Percentiles rank a stretch among this genome's conserved stretches.
These are phyloP conservation scores for Metschnikowia dekortorum DNA, from an alignment of 805 yeast species.

Conservation along the genomic window DNA sequence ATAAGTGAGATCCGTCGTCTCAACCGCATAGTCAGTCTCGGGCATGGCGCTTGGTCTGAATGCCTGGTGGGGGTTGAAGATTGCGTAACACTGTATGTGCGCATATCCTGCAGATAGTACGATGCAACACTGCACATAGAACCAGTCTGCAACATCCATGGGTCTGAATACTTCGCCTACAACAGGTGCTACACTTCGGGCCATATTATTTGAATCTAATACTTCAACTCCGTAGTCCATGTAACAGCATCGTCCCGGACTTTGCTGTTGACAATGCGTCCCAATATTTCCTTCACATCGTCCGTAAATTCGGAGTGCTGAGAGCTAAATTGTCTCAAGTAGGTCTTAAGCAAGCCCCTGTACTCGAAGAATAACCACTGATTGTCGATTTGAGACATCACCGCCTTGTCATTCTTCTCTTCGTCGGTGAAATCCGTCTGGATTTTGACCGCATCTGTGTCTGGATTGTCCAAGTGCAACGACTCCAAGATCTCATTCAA, in stretches of 20 bases:
- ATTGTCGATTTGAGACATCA: constrained; percentile 25
- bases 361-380: constrained; percentile 43
- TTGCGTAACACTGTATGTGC: background rate
- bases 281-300: constrained; percentile 11
- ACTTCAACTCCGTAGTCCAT: constrained; percentile 17
- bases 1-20: constrained; percentile 62
- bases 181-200: background rate
- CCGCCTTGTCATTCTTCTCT: constrained; percentile 20
- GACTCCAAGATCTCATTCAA: constrained; percentile 23
- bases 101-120: background rate
- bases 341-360: constrained; percentile 37
- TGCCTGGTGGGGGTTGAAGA: background rate
- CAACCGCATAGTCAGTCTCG: constrained; percentile 44
- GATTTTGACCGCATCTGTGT: constrained; percentile 20
- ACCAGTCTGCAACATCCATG: no score
- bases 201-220: background rate
- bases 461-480: constrained; percentile 13
- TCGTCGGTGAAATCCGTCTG: constrained; percentile 25
- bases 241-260: constrained; percentile 13
- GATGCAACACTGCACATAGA: no score
- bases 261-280: constrained; percentile 13
- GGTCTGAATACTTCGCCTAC: no score
- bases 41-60: constrained; percentile 5
- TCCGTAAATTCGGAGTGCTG: constrained; percentile 12
- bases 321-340: constrained; percentile 27